Evolutionary conservation across 2,329 filamentous ascomycete species (phyloP).

Genomic region (Diplodia sapinea): DNA sequence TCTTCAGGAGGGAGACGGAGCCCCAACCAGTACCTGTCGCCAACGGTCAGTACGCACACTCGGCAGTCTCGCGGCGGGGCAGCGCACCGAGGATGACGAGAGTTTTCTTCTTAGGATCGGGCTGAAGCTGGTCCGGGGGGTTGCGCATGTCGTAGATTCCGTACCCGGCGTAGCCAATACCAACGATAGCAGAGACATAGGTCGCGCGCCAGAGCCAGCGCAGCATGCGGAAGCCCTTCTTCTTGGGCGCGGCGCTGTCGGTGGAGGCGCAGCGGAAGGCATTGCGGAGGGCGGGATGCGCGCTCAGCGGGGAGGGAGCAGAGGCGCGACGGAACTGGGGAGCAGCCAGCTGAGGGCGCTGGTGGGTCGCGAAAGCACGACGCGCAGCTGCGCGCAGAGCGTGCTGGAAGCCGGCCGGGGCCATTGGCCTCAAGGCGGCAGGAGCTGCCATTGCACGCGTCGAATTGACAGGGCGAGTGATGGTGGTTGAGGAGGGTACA

Average conservation of each 20-base stretch:
- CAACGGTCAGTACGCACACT: slow-evolving; percentile 35
- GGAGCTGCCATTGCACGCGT: slow-evolving; percentile 36
- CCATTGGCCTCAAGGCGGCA: slow-evolving; percentile 46
- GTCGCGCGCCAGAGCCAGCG: slow-evolving; percentile 83
- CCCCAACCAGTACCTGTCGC: slow-evolving; percentile 89
- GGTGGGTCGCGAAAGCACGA: slow-evolving; percentile 43
- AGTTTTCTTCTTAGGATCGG: slow-evolving; percentile 93
- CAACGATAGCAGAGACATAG: slow-evolving; percentile 74
- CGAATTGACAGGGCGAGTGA: slow-evolving; percentile 7
- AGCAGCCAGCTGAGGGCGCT: slow-evolving; percentile 39
- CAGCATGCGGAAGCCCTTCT: slow-evolving; percentile 70
- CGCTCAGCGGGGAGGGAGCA: slow-evolving; percentile 16
- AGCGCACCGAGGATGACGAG: slow-evolving; percentile 86
- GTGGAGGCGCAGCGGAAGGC: slow-evolving; percentile 46
- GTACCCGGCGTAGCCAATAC: slow-evolving; percentile 75
- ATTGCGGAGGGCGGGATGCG: slow-evolving; percentile 36
- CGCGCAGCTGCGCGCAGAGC: slow-evolving; percentile 44
- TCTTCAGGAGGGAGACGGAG: slow-evolving; percentile 95
- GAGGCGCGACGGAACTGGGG: slow-evolving; percentile 42
- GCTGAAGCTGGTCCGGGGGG: slow-evolving; percentile 76
- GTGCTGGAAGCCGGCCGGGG: slow-evolving; percentile 38
- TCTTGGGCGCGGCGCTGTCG: slow-evolving; percentile 46
- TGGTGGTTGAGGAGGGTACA: slow-evolving; percentile 11
- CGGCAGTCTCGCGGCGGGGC: neutral
- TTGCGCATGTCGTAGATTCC: slow-evolving; percentile 82